A percentile compares a stretch with the other conserved stretches of the same genome.
Evolutionary conservation across 345 rosid species (phyloP).

Genomic region (Citrus australasica): DNA sequence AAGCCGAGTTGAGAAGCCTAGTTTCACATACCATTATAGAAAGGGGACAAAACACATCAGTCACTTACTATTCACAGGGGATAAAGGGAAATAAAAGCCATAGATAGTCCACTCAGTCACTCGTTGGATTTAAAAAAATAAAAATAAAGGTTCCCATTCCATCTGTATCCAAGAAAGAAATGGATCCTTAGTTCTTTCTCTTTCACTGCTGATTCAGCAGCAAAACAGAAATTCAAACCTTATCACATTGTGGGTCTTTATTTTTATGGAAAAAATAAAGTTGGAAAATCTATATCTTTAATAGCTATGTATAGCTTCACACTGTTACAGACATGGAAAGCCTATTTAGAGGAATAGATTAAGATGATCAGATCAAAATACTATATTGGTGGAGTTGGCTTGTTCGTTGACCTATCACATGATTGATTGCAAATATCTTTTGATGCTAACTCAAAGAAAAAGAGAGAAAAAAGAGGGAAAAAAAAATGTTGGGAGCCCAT

Average conservation of each 20-base stretch:
- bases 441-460: neutral
- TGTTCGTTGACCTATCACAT: neutral
- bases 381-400: neutral
- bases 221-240: neutral
- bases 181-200: neutral
- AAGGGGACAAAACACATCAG: neutral
- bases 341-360: neutral
- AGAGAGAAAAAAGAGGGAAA: too few relatives aligned
- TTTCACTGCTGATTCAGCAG: neutral
- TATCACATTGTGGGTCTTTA: neutral
- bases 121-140: neutral
- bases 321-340: neutral
- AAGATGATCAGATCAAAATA: neutral
- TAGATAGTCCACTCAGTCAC: neutral
- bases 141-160: neutral
- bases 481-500: neutral
- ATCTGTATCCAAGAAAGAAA: neutral
- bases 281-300: neutral
- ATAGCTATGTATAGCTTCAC: neutral
- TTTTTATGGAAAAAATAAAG: neutral
- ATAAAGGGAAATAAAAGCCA: neutral
- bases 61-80: neutral
- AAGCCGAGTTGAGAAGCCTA: neutral
- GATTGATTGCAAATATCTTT: neutral
- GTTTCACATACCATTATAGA: neutral